phyloP scores from a whole-genome alignment of 2,329 filamentous ascomycete species.

The Penicillium carneum region DNA sequence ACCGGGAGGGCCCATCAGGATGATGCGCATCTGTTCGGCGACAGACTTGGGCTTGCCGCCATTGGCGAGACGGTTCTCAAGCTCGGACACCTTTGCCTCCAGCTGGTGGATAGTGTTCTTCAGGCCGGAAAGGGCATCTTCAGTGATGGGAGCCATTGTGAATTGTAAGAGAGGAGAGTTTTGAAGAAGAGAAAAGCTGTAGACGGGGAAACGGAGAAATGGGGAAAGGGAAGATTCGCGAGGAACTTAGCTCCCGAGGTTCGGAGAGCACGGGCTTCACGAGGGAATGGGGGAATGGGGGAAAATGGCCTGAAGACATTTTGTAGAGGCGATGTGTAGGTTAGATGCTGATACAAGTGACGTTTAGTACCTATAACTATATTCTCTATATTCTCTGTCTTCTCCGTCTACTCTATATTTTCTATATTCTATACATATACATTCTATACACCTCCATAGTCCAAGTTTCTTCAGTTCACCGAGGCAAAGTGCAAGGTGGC shows the following conservation, averaged over 20 bases:
- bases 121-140: conserved; percentile 79
- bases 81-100: conserved; percentile 82
- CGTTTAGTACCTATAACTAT: neutral
- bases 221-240: conserved; percentile 42
- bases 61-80: conserved; percentile 74
- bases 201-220: conserved; percentile 31
- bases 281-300: neutral
- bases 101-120: conserved; percentile 83
- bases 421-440: neutral
- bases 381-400: neutral
- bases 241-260: conserved; percentile 44
- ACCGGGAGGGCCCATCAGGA: conserved; percentile 95
- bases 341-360: neutral
- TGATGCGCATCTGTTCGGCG: conserved; percentile 82
- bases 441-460: neutral
- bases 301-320: neutral
- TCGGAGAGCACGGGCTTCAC: conserved; percentile 34
- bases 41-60: conserved; percentile 59
- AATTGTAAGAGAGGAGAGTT: conserved; percentile 32
- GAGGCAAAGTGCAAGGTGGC: conserved; percentile 1
- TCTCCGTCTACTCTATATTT: neutral
- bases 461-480: neutral
- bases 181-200: conserved; percentile 29
- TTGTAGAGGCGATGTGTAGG: neutral
- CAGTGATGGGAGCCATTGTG: conserved; percentile 86